Percentiles rank a stretch among this genome's conserved stretches.
Conservation (phyloP, 768 basidiomycete species). For the Leucocoprinus birnbaumii region DNA sequence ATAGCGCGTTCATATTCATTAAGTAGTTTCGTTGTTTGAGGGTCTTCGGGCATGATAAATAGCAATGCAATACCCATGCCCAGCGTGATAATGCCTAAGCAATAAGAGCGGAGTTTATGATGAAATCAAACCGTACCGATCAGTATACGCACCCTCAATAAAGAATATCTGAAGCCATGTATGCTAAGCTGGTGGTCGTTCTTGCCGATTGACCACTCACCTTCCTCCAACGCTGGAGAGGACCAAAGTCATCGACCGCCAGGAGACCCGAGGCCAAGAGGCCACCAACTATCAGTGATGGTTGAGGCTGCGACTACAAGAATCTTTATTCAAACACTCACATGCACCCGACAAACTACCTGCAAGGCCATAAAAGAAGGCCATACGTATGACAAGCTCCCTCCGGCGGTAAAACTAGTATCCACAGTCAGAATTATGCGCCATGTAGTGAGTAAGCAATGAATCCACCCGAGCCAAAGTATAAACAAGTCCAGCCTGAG, state of each 20-base stretch:
- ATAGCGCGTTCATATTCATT: conserved; percentile 24
- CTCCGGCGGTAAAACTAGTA: conserved; percentile 31
- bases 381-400: conserved; percentile 33
- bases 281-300: conserved; percentile 27
- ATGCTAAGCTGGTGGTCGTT: neutral
- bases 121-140: neutral
- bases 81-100: conserved; percentile 25
- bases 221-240: conserved; percentile 30
- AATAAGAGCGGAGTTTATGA: neutral
- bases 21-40: conserved; percentile 23
- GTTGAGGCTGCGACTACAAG: neutral
- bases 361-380: conserved; percentile 31
- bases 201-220: neutral
- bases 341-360: conserved; percentile 33
- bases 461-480: conserved; percentile 31
- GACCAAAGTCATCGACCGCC: conserved; percentile 25
- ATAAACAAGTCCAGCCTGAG: conserved; percentile 36
- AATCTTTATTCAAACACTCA: conserved; percentile 14
- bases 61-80: conserved; percentile 22
- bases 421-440: neutral
- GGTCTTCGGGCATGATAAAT: conserved; percentile 26
- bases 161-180: conserved; percentile 32
- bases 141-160: conserved; percentile 32
- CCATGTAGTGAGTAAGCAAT: neutral
- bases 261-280: conserved; percentile 34